Base-by-base conservation (phyloP, 805 yeast species). In the Cyberlindnera maclurae region DNA sequence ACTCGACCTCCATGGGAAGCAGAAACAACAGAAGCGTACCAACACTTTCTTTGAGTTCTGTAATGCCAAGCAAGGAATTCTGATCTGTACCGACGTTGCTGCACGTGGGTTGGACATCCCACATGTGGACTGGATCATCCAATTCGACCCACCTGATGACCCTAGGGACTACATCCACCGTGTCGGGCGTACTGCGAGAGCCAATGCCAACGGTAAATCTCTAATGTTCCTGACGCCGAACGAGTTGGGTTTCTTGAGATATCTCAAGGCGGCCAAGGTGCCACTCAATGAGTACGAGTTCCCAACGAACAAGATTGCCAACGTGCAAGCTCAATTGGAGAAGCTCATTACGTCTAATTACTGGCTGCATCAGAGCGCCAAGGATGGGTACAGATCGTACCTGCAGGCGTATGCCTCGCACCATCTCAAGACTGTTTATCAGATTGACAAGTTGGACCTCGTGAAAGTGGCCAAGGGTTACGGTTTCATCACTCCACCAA, bases 61-160 rank as follows among this genome's bases (percentile, higher is more conserved):
- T 70, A 93, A 93, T 55, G 97, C 98, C 42, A 88, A 82, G 53
- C 85, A 81, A 58, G 98, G 98, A 34, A 89, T 85, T 32, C 65
- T 93, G 54, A 73, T 93, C 39, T 93, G 97, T 67, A 93, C 99
- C 1, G 98, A 93, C 64, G 98, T 93, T 50, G 99, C 98, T 26
- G 98, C 99, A 16, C 81, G 99, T 73, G 99, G 99, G 17, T 76
- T 93, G 50, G 99, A 93, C 69, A 93, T 93, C 52, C 99, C 99
- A 38, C 82, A 94, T 22, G 98, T 93, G 39, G 98, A 94, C 68
- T 93, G 98, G 98, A 93, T 93, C 57, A 83, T 93, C 49, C 98
- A 93, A 70, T 93, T 87, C 58, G 99, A 93, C 63, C 98, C 98
- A 40, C 98, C 98, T 61, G 98, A 93, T 81, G 98, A 93, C 67